Conservation (phyloP, 805 yeast species). For the Maudiozyma turicensis region DNA sequence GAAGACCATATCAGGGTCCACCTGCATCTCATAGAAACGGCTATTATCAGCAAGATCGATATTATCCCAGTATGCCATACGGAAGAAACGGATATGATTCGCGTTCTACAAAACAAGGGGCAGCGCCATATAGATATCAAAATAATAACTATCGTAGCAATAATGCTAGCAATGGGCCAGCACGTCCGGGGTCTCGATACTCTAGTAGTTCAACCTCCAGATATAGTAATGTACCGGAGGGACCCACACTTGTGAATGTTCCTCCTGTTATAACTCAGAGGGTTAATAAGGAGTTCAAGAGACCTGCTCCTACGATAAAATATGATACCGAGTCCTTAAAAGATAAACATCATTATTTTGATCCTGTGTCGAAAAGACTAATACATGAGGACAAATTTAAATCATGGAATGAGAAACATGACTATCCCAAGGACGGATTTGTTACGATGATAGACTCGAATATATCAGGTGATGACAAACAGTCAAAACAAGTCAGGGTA, state of each 20-base stretch:
- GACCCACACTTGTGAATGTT: background rate
- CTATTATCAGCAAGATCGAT: background rate
- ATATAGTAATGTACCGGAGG: background rate
- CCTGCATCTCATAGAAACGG: background rate
- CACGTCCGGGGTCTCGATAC: background rate
- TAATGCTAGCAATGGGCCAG: background rate
- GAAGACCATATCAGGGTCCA: conserved; percentile 1
- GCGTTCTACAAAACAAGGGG: background rate
- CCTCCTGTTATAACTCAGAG: background rate
- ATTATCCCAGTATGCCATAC: background rate
- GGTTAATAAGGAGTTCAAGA: background rate
- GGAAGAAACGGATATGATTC: background rate
- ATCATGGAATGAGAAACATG: conserved; percentile 15
- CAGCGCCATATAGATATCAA: background rate
- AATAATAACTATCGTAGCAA: background rate
- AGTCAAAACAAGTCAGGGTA: conserved; percentile 10
- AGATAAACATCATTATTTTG: conserved; percentile 26
- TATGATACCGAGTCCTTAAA: conserved; percentile 17
- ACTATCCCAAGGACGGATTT: conserved; percentile 20
- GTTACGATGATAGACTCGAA: conserved; percentile 9
- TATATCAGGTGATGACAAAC: conserved; percentile 2
- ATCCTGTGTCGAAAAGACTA: conserved; percentile 14
- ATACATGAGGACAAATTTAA: conserved; percentile 17
- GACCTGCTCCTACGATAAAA: conserved; percentile 17
- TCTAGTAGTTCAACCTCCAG: background rate